Evolutionary conservation across 129 eudicot genomes (phyloP).

Genomic region (Mikania micrantha): DNA sequence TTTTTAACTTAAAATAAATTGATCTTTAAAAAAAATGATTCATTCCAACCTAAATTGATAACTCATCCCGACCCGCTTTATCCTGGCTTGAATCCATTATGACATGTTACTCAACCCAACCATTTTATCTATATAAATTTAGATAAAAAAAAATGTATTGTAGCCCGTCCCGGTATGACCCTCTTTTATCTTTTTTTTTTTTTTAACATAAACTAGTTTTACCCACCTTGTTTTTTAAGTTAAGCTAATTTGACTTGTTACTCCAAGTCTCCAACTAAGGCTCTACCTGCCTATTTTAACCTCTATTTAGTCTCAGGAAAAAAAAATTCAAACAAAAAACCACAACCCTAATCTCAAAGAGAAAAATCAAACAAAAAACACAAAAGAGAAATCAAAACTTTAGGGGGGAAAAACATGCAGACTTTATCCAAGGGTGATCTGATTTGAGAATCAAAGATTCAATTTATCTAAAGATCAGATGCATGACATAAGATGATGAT

Average conservation of each 20-base stretch:
- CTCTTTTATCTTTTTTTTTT: no score
- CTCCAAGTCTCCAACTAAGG: background rate
- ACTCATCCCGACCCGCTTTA: no score
- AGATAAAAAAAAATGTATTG: no score
- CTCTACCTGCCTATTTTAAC: background rate
- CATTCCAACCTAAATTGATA: no score
- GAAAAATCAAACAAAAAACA: background rate
- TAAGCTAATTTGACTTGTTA: background rate
- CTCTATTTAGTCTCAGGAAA: background rate
- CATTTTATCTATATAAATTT: no score
- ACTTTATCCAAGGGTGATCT: slow-evolving; percentile 5
- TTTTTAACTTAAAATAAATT: no score
- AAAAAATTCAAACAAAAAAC: background rate
- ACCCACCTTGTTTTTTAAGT: no score
- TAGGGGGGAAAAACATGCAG: background rate
- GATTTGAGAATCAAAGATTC: slow-evolving; percentile 3
- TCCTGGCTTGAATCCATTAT: no score
- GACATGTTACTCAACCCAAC: no score
- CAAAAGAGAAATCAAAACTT: background rate
- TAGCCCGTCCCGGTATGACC: no score
- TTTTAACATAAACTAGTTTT: background rate
- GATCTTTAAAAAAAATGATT: no score
- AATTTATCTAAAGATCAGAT: slow-evolving; percentile 5
- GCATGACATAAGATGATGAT: slow-evolving; percentile 8
- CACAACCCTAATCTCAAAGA: no score